phyloP scores from a whole-genome alignment of 202 grass and related monocot genomes.

The Bolboschoenoplectus hybrid region DNA sequence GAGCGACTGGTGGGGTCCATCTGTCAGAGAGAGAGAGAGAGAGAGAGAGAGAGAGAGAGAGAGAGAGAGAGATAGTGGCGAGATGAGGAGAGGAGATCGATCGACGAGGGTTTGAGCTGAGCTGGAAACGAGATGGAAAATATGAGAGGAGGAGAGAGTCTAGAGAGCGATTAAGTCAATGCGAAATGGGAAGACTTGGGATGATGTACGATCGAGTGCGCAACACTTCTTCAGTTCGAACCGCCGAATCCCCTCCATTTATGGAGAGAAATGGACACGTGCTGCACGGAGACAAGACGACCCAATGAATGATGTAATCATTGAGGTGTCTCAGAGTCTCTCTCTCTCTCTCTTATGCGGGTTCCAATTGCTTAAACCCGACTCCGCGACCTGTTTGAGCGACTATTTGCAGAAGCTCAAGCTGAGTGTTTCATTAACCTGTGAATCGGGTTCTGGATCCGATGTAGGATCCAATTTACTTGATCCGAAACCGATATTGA shows the following conservation, averaged over 20 bases:
- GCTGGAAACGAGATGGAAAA: background rate
- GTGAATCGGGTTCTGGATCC: background rate
- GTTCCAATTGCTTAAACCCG: background rate
- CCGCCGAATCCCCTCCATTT: background rate
- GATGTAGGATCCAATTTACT: background rate
- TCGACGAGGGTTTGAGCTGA: constrained; percentile 16
- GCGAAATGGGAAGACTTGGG: background rate
- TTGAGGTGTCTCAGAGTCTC: background rate
- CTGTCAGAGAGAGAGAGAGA: background rate
- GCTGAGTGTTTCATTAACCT: too few relatives aligned
- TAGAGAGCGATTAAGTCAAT: background rate
- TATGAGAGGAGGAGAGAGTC: background rate
- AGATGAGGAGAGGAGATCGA: background rate
- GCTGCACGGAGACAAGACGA: background rate
- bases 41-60: constrained; percentile 12
- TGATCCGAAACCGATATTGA: background rate
- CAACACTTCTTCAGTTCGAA: background rate
- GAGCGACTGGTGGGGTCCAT: constrained; percentile 45
- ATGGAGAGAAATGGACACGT: background rate
- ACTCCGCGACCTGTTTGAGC: background rate
- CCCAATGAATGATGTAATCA: background rate
- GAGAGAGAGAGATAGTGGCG: background rate
- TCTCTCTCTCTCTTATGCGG: background rate
- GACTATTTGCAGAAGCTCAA: background rate
- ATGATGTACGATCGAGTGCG: constrained; percentile 2